Base-by-base conservation (phyloP, 345 rosid species). In the Noccaea caerulescens region DNA sequence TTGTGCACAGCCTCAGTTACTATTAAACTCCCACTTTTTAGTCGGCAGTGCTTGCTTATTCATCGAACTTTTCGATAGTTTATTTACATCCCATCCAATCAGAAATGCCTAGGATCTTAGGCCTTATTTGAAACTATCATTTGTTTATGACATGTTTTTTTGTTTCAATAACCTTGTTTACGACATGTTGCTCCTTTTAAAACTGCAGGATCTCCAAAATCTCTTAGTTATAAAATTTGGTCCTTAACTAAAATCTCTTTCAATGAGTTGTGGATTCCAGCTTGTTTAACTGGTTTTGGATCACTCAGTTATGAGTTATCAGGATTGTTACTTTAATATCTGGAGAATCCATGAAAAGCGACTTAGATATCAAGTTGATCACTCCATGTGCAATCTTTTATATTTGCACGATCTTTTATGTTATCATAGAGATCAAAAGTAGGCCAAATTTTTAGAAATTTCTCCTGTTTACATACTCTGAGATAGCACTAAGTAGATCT, bases 131-230 rank as follows among this genome's bases (percentile, higher is more conserved):
- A 44, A 44, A 63, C 27, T 4, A 43, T 7, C 55, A 52, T 72
- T 59, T 43, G 18, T 68, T 45, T 27, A 68, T 36, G 34, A 18
- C 54, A 4, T 52, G 43, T 18, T 30, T 44, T 44, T 45, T 56
- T 56, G 14, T 44, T 68, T 44, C 56, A 55, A 68, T 68, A 68
- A 68, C n/a, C 44, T 55, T 67, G 55, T 68, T 68, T 50, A 45
- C 58, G 33, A 12, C 61, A 67, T 59, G 62, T 66, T 72, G 41
- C 32, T 58, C 46, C 5, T 10, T 41, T 68, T 68, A 43, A 36
- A 37, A 55, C 38, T 16, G 10, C 58, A 75, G 53, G 42, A 63
- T 56, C 65, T 63, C 33, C 30, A 16, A 39, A 59, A 63, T 63
- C 70, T 75, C 32, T 4, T 53, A 10, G 44, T 23, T 54, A 66